Evolutionary conservation across 805 yeast genomes (phyloP), one percentile per base, ranked within the genome.

Genomic region (Candida ascalaphidarum): DNA sequence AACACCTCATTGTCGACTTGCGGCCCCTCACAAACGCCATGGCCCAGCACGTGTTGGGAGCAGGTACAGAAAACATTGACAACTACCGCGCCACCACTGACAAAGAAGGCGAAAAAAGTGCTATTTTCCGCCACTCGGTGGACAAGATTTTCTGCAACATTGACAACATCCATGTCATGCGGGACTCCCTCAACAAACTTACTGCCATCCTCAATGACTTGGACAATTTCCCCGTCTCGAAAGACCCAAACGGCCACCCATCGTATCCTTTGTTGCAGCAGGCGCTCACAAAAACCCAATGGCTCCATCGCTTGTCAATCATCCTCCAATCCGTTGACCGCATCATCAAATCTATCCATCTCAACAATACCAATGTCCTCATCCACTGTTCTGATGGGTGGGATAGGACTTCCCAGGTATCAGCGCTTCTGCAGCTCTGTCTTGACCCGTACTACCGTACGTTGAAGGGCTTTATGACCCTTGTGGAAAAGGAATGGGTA

Each of bases 301-400:
- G 98, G 98, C 55, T 85, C 13, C 77, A 74, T 43, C 76, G 84
- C 35, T 58, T 84, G 3, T 63, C 76, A 8, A 65, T 80, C 13
- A 64, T 89, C 20, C 52, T 92, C 27, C 76, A 76, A 26, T 78
- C 94, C 0, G 80, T 86, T 0, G 88, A 82, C 31, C 67, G 81
- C 20, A 71, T 92, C 26, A 74, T 81, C 15, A 80, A 84, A 45
- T 81, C 89, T n/a, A 68, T 92, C 14, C 82, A 83, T 30, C 72
- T 79, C 41, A 84, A 85, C 51, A 74, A 77, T 36, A 81, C 92
- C 12, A 94, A 89, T 50, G 68, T 89, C 4, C 49, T 92, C 7
- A 70, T 92, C 5, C 98, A 92, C 58, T 92, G 98, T 50, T 85
- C 96, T 1, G 98, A 92, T 58, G 98, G 98, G 1, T 92, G 98